Percentiles rank a stretch among this genome's conserved stretches.
phyloP scores from a whole-genome alignment of 176 grass and related monocot genomes.

The Aegilops longissima region DNA sequence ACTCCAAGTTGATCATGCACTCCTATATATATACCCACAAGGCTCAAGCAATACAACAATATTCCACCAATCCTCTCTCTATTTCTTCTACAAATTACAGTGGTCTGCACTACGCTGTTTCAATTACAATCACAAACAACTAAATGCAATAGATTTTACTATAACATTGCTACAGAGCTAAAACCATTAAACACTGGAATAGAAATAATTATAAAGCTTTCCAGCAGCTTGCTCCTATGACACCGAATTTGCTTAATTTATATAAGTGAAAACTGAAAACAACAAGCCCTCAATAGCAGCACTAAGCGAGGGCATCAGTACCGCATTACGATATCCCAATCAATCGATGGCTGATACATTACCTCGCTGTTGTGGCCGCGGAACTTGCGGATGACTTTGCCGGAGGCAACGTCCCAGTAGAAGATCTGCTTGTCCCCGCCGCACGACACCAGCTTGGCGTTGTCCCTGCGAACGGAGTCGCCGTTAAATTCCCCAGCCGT shows the following conservation, averaged over 20 bases:
- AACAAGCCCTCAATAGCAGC: neutral
- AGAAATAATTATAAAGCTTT: neutral
- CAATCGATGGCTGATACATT: neutral
- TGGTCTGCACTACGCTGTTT: neutral
- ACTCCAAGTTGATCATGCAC: too few species aligned
- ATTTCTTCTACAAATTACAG: too few species aligned
- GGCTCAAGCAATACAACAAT: too few species aligned
- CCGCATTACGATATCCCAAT: neutral
- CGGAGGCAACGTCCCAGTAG: slow-evolving; percentile 89
- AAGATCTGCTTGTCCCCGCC: slow-evolving; percentile 87
- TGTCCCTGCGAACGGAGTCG: slow-evolving; percentile 52
- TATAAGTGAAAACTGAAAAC: neutral
- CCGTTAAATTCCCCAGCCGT: neutral
- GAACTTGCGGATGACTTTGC: slow-evolving; percentile 87
- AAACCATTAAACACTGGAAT: neutral
- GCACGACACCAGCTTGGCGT: slow-evolving; percentile 84
- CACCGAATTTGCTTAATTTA: neutral
- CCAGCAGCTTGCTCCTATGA: neutral
- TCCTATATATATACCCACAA: too few species aligned
- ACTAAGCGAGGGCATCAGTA: neutral
- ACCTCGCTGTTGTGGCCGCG: slow-evolving; percentile 97
- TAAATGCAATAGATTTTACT: neutral
- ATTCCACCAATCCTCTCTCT: too few species aligned
- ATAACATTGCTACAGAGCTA: neutral
- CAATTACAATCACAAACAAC: neutral